Evolutionary conservation across 2,329 filamentous ascomycete genomes (phyloP).

Genomic region (Xylariaceae sp.): DNA sequence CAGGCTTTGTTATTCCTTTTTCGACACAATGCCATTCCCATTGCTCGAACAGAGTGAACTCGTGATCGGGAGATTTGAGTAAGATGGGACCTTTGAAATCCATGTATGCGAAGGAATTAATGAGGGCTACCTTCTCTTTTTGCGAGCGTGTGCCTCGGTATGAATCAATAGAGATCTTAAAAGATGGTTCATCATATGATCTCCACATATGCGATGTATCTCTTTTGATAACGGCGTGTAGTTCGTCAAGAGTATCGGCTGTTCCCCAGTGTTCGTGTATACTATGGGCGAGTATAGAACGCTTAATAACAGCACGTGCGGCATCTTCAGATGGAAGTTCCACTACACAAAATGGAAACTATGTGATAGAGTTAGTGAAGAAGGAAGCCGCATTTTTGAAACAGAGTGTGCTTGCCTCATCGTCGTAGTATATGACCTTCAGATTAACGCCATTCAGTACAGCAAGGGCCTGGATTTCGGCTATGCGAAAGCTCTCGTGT

Average conservation of each 20-base stretch:
- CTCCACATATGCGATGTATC: slow-evolving; percentile 63
- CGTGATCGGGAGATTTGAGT: slow-evolving; percentile 68
- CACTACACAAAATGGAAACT: slow-evolving; percentile 87
- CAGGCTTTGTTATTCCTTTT: slow-evolving; percentile 49
- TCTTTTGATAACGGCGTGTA: slow-evolving; percentile 62
- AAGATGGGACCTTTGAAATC: slow-evolving; percentile 72
- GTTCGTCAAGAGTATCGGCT: slow-evolving; percentile 60
- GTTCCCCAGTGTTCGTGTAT: slow-evolving; percentile 88
- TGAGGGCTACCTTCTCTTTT: slow-evolving; percentile 64
- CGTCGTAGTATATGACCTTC: slow-evolving; percentile 69
- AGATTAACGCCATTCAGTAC: slow-evolving; percentile 62
- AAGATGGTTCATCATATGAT: slow-evolving; percentile 60
- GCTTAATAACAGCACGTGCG: slow-evolving; percentile 63
- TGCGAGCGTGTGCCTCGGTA: slow-evolving; percentile 69
- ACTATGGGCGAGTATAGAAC: slow-evolving; percentile 76
- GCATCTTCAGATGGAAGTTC: slow-evolving; percentile 60
- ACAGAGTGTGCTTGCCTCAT: slow-evolving; percentile 54
- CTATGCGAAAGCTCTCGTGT: slow-evolving; percentile 84
- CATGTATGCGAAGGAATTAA: slow-evolving; percentile 78
- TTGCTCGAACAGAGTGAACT: slow-evolving; percentile 80
- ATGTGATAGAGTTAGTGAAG: too few relatives aligned
- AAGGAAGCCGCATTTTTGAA: not conserved
- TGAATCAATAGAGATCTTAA: slow-evolving; percentile 81
- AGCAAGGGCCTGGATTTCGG: slow-evolving; percentile 80
- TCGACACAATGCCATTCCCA: slow-evolving; percentile 58